Evolutionary conservation across 768 basidiomycete species (phyloP).

Genomic region (Russula brevipes): DNA sequence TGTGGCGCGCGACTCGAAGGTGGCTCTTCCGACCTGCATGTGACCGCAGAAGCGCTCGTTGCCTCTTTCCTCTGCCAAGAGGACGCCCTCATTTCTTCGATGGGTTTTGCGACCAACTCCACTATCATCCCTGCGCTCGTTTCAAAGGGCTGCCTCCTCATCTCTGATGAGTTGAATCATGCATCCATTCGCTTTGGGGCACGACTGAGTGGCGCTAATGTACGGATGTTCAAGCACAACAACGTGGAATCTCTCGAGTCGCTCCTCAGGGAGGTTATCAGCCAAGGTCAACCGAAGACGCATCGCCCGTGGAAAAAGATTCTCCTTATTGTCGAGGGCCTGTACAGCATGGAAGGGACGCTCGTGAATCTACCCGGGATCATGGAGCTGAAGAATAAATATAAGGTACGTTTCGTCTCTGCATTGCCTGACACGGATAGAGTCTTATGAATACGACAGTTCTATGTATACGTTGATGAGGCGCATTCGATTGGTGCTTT

Average conservation of each 20-base stretch:
- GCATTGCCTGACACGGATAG: neutral
- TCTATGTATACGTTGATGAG: conserved; percentile 94
- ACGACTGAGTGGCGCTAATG: conserved; percentile 79
- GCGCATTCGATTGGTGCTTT: conserved; percentile 97
- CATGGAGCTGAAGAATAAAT: conserved; percentile 83
- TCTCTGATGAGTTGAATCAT: conserved; percentile 97
- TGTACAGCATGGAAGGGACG: conserved; percentile 99
- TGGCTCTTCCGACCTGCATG: conserved; percentile 83
- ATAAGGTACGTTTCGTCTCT: conserved; percentile 62
- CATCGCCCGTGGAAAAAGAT: conserved; percentile 99
- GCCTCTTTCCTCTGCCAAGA: conserved; percentile 88
- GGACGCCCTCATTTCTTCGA: conserved; percentile 83
- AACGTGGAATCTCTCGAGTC: conserved; percentile 79
- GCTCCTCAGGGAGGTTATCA: conserved; percentile 83
- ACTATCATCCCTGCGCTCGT: conserved; percentile 90
- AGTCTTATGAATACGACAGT: conserved; percentile 43
- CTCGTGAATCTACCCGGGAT: conserved; percentile 78
- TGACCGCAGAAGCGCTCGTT: conserved; percentile 76
- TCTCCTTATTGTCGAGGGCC: conserved; percentile 85
- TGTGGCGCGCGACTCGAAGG: conserved; percentile 77
- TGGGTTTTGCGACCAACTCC: conserved; percentile 97
- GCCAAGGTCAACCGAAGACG: conserved; percentile 95
- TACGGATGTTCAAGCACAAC: conserved; percentile 96
- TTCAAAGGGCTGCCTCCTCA: conserved; percentile 85
- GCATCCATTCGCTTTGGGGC: conserved; percentile 92